Evolutionary conservation across 495 filamentous ascomycete species (phyloP).

Genomic region (Sporormia fimetaria): DNA sequence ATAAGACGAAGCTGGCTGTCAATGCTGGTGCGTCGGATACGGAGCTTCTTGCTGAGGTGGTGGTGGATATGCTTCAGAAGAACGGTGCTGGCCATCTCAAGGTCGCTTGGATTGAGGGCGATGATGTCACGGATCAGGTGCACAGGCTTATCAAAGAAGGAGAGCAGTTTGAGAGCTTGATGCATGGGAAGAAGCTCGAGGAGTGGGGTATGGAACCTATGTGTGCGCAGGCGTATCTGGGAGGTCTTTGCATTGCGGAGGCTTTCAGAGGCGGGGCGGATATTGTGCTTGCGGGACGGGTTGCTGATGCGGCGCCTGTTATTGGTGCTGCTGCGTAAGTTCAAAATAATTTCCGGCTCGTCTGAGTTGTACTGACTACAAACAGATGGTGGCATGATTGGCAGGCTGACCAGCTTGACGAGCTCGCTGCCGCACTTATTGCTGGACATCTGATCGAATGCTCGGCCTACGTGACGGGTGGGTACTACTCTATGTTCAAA

Average conservation of each 20-base stretch:
- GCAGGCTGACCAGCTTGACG: slow-evolving; percentile 20
- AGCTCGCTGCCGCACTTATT: slow-evolving; percentile 26
- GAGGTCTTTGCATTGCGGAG: slow-evolving; percentile 26
- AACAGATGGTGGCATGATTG: slow-evolving; percentile 29
- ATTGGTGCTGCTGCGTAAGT: slow-evolving; percentile 28
- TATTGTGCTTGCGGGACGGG: slow-evolving; percentile 29
- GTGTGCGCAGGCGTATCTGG: slow-evolving; percentile 28
- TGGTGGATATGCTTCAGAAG: slow-evolving; percentile 17
- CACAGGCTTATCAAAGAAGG: slow-evolving; percentile 13
- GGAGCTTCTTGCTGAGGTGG: slow-evolving; percentile 14
- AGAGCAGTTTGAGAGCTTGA: slow-evolving; percentile 16
- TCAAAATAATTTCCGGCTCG: not conserved
- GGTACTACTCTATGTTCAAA: slow-evolving; percentile 26
- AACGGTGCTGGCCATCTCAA: slow-evolving; percentile 18
- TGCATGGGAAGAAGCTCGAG: slow-evolving; percentile 20
- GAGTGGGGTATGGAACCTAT: slow-evolving; percentile 26
- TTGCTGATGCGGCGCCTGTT: slow-evolving; percentile 27
- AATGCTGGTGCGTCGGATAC: slow-evolving; percentile 21
- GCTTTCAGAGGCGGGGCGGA: slow-evolving; percentile 27
- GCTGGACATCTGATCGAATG: slow-evolving; percentile 30
- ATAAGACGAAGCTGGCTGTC: slow-evolving; percentile 19
- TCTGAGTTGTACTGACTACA: not conserved
- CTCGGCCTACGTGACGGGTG: slow-evolving; percentile 25
- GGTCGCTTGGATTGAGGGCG: slow-evolving; percentile 24
- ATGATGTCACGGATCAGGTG: slow-evolving; percentile 15